Base-by-base conservation (phyloP, 169 alveolate genomes). In the Cryptosporidium muris region DNA sequence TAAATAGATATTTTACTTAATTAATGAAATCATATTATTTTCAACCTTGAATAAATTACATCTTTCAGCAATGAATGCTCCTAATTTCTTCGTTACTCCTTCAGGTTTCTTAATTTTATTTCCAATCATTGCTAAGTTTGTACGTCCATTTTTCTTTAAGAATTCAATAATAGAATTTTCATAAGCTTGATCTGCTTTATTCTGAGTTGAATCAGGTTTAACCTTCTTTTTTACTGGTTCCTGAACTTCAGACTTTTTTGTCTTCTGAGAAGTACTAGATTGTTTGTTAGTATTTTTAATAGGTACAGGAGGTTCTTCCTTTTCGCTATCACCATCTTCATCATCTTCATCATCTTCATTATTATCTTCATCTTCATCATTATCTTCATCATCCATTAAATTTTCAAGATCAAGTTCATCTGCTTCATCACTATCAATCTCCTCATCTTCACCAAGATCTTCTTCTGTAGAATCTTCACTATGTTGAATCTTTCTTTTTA, bases 91-190 rank as follows among this genome's bases (percentile, higher is more conserved):
- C 12, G 88, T 65, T 2, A 92, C 89, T 11, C 93, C 92, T 16
- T 89, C 94, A 25, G 95, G 95, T 54, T 90, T 92, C 82, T 91
- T 92, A 42, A 92, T 93, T 48, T 92, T 92, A 64, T 81, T 80
- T 36, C 95, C 95, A 49, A 92, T 82, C 54, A 89, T 88, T 1
- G 94, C 92, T 80, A 92, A 64, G 67, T 88, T 89, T n/a, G 92
- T 88, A 52, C 91, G 90, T 34, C 95, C 95, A 80, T 92, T 91
- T 88, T 91, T 89, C 92, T 92, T 92, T 51, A 92, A 74, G 64
- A 80, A 91, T 6, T 91, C 94, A 11, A 90, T 81, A 65, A 92
- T 80, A 3, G 93, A 89, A 54, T 82, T 90, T 67, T 91, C 91
- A 80, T 88, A 91, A 34, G 85, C 88, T 48, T 74, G 85, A 36